phyloP scores from a whole-genome alignment of 1,284 basidiomycete species.

The Ganoderma meredithae region DNA sequence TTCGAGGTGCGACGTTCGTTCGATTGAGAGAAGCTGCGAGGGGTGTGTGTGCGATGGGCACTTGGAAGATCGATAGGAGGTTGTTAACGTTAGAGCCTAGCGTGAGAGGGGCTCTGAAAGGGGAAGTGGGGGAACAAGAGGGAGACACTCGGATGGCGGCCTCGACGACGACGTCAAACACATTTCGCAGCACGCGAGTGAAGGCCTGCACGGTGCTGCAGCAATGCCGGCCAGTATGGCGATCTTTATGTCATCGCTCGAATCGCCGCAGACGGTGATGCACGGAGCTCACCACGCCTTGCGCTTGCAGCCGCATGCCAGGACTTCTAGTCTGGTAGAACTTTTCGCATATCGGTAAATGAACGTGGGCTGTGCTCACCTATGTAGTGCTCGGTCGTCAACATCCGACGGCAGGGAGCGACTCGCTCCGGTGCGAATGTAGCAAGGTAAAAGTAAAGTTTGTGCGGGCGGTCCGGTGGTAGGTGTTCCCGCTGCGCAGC shows the following conservation, averaged over 20 bases:
- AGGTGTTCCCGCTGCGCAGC: background rate
- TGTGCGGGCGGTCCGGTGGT: background rate
- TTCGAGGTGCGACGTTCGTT: background rate
- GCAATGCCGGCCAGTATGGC: background rate
- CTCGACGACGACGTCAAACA: background rate
- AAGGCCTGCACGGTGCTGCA: background rate
- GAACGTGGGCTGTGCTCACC: background rate
- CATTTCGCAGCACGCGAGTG: background rate
- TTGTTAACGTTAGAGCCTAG: background rate
- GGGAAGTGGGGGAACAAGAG: background rate
- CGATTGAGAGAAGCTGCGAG: background rate
- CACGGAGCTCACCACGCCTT: background rate
- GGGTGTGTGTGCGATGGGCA: background rate
- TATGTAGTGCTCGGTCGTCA: background rate
- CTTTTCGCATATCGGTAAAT: background rate
- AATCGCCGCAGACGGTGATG: background rate
- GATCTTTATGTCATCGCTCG: background rate
- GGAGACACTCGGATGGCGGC: background rate
- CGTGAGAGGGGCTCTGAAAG: background rate
- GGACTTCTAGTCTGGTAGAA: background rate
- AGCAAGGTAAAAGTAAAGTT: background rate
- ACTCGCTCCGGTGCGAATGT: background rate
- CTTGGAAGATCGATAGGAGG: conserved; percentile 3
- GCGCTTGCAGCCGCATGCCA: background rate
- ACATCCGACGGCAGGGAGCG: background rate